Conservation (phyloP, 2,329 filamentous ascomycete genomes). For the Dendrostoma leiphaemia region DNA sequence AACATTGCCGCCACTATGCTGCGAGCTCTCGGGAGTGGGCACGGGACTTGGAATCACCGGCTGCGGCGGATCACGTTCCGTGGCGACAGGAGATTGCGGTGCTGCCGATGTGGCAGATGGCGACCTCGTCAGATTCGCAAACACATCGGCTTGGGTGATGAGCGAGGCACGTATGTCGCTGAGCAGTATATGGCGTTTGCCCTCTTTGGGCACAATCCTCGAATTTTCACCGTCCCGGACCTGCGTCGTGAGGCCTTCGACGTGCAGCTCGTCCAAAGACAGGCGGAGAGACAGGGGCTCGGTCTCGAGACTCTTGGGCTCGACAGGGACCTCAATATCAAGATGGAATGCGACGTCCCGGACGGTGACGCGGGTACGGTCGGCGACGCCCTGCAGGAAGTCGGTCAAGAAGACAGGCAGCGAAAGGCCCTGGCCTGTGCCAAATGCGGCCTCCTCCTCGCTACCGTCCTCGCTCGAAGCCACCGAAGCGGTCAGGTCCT, state of each 20-base stretch:
- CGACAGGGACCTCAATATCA: conserved; percentile 56
- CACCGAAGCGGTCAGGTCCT: conserved; percentile 61
- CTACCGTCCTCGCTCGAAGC: conserved; percentile 57
- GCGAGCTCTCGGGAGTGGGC: conserved; percentile 20
- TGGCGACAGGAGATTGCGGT: conserved; percentile 42
- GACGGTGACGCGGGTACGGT: conserved; percentile 67
- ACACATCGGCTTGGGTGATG: conserved; percentile 66
- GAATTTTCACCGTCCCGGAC: conserved; percentile 31
- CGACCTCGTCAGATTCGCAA: conserved; percentile 57
- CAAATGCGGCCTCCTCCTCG: conserved; percentile 59
- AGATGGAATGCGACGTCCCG: conserved; percentile 64
- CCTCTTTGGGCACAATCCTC: conserved; percentile 50
- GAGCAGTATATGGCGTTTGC: conserved; percentile 64
- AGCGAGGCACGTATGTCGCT: conserved; percentile 62
- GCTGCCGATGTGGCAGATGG: conserved; percentile 55
- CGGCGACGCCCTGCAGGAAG: conserved; percentile 71
- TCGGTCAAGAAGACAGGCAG: conserved; percentile 69
- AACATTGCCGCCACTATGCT: conserved; percentile 30
- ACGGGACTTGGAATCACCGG: conserved; percentile 23
- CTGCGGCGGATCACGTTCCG: conserved; percentile 26
- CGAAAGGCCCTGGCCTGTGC: conserved; percentile 69
- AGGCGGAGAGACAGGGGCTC: conserved; percentile 65
- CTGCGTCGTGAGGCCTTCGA: conserved; percentile 62
- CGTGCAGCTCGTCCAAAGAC: conserved; percentile 60
- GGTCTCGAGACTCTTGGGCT: conserved; percentile 42